Evolutionary conservation across 1,284 basidiomycete species (phyloP).

Genomic region (Ceraceosorus guamensis): DNA sequence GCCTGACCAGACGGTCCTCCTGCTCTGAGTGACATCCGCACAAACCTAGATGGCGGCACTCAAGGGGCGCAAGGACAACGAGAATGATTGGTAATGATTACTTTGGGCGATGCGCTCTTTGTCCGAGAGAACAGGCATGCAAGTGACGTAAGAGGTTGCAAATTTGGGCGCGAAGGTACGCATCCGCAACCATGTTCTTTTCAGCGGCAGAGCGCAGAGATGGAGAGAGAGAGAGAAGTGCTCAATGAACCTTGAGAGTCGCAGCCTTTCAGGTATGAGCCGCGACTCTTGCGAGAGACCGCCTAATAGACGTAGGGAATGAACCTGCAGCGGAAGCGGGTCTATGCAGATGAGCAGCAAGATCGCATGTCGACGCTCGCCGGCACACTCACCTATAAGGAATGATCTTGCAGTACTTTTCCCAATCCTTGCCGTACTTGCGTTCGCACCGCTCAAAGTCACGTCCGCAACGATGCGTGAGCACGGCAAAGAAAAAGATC

Average conservation of each 20-base stretch:
- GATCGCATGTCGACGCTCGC: background rate
- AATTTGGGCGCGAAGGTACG: no score
- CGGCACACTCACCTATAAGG: constrained; percentile 31
- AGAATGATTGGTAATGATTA: no score
- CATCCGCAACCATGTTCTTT: no score
- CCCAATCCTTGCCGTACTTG: constrained; percentile 96
- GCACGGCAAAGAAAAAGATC: constrained; percentile 39
- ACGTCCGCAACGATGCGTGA: constrained; percentile 41
- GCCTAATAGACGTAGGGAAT: constrained; percentile 33
- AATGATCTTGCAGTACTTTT: constrained; percentile 58
- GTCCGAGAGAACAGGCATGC: no score
- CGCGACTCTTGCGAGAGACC: background rate
- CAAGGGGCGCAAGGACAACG: no score
- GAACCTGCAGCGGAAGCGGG: constrained; percentile 14
- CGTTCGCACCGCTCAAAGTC: constrained; percentile 61
- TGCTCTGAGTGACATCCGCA: no score
- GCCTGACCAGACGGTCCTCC: no score
- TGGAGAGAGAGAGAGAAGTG: background rate
- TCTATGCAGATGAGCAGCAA: background rate
- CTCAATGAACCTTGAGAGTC: background rate
- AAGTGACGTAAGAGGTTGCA: no score
- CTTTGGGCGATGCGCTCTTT: no score
- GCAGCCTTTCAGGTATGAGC: background rate
- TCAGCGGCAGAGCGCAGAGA: background rate
- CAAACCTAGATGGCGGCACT: no score